A percentile compares a stretch with the other conserved stretches of the same genome.
Evolutionary conservation across 306 rosid genomes (phyloP).

Genomic region (Corylus avellana): DNA sequence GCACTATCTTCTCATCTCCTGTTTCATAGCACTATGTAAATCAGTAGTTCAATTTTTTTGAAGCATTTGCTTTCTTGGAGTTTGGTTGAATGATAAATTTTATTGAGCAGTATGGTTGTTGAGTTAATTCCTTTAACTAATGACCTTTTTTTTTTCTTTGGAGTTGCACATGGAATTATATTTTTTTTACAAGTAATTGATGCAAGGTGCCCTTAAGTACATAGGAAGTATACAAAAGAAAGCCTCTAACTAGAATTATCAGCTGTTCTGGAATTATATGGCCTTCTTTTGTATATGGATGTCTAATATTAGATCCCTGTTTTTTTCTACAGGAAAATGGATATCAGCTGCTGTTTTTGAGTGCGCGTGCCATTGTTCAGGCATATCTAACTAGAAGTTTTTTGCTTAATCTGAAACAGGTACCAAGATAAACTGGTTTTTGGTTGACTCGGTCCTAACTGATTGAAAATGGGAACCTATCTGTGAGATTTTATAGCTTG

Average conservation of each 20-base stretch:
- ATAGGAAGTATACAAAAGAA: too few species aligned
- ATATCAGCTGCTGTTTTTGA: slow-evolving; percentile 92
- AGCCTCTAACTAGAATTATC: too few species aligned
- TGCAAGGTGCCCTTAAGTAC: too few species aligned
- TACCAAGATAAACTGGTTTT: slow-evolving; percentile 30
- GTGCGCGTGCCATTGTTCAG: slow-evolving; percentile 98
- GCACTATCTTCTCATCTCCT: not conserved
- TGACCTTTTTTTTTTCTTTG: not conserved
- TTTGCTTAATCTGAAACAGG: slow-evolving; percentile 80
- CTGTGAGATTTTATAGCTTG: not conserved
- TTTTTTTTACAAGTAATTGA: not conserved
- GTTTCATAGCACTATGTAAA: not conserved
- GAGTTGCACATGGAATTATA: not conserved
- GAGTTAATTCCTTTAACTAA: not conserved
- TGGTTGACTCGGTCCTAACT: not conserved
- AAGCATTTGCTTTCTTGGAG: slow-evolving; percentile 1
- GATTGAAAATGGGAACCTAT: slow-evolving; percentile 1
- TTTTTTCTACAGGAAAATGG: slow-evolving; percentile 84
- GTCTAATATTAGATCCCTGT: slow-evolving; percentile 21
- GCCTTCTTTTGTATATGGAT: not conserved
- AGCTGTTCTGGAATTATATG: not conserved
- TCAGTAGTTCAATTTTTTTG: not conserved
- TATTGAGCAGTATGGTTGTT: not conserved
- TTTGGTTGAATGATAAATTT: not conserved
- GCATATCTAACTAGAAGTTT: slow-evolving; percentile 93